A percentile compares a stretch with the other conserved stretches of the same genome.
These are phyloP conservation scores for Herpetomonas tarakana DNA, from an alignment of 208 protist species.

Conservation along the genomic window DNA sequence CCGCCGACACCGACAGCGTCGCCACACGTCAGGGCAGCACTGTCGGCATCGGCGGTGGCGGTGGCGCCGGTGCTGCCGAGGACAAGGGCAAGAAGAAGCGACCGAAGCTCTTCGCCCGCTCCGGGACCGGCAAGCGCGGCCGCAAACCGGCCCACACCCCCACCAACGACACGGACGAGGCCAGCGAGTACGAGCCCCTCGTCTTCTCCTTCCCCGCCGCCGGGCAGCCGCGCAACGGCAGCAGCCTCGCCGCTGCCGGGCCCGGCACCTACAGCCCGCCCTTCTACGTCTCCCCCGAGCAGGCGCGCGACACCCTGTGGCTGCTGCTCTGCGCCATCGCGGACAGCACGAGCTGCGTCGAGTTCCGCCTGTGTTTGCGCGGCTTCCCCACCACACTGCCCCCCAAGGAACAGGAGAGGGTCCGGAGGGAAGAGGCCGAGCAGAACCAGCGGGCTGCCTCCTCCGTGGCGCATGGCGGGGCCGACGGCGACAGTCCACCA, in stretches of 20 bases:
- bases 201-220: neutral
- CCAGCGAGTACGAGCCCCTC: neutral
- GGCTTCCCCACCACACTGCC: slow-evolving; percentile 17
- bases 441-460: neutral
- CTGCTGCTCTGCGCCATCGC: slow-evolving; percentile 50
- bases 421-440: slow-evolving; percentile 1
- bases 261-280: slow-evolving; percentile 21
- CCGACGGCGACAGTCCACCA: neutral
- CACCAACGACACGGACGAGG: neutral
- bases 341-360: slow-evolving; percentile 17
- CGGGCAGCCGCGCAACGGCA: neutral
- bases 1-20: neutral
- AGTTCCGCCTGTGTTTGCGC: slow-evolving; percentile 20
- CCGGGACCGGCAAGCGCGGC: neutral
- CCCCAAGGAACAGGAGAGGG: neutral
- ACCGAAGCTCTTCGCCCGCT: neutral
- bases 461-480: neutral
- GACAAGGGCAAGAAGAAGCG: slow-evolving; percentile 10
- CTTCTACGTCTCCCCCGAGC: slow-evolving; percentile 44
- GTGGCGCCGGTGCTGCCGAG: neutral
- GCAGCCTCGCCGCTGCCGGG: neutral
- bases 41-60: slow-evolving; percentile 1
- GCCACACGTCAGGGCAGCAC: neutral
- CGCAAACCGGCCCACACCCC: neutral
- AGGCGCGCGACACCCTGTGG: slow-evolving; percentile 60